These are phyloP conservation scores for Suillus bovinus DNA, from an alignment of 768 basidiomycete species.

Conservation along the genomic window DNA sequence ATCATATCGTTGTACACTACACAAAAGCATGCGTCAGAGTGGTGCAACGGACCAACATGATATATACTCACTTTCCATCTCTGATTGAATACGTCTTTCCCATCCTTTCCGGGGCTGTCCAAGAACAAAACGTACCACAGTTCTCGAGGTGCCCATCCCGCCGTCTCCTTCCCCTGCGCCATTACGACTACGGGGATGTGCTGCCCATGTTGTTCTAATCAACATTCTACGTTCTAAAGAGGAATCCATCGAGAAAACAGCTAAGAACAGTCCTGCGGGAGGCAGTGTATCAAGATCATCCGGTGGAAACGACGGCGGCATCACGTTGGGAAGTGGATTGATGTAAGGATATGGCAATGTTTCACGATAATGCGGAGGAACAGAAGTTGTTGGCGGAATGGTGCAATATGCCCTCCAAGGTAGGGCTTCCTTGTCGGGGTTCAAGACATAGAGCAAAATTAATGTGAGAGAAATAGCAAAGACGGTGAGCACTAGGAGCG, in stretches of 20 bases:
- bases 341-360: slow-evolving; percentile 40
- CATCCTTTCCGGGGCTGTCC: slow-evolving; percentile 80
- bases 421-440: slow-evolving; percentile 92
- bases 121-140: slow-evolving; percentile 86
- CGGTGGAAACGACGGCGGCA: slow-evolving; percentile 64
- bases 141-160: slow-evolving; percentile 75
- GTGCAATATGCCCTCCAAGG: slow-evolving; percentile 96
- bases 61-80: slow-evolving; percentile 80
- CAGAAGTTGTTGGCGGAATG: slow-evolving; percentile 51
- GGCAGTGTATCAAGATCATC: slow-evolving; percentile 68
- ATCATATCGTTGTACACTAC: slow-evolving; percentile 85
- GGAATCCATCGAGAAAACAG: slow-evolving; percentile 88
- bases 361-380: slow-evolving; percentile 44
- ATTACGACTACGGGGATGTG: slow-evolving; percentile 73
- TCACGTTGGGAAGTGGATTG: slow-evolving; percentile 29
- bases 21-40: slow-evolving; percentile 11
- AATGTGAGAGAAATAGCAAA: slow-evolving; percentile 86
- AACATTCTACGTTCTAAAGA: slow-evolving; percentile 83
- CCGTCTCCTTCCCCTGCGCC: slow-evolving; percentile 72
- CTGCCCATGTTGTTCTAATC: slow-evolving; percentile 88
- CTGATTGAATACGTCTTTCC: slow-evolving; percentile 77
- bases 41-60: slow-evolving; percentile 6
- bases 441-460: slow-evolving; percentile 87
- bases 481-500: slow-evolving; percentile 73
- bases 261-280: slow-evolving; percentile 85